Conservation (phyloP, 352 stramenopile species). For the Globisporangium spiculum region DNA sequence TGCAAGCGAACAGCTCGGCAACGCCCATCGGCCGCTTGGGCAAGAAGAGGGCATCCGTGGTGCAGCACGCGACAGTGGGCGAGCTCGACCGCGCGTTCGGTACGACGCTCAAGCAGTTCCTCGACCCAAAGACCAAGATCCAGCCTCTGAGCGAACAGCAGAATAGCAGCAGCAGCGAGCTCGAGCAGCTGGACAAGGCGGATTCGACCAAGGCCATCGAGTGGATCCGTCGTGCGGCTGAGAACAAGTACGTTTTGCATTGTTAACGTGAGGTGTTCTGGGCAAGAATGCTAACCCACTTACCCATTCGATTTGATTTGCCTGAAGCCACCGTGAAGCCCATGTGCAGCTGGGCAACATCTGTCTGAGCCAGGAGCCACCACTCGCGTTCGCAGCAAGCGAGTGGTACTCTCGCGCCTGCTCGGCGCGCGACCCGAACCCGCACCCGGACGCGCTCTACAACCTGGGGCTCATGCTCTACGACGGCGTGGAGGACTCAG, state of each 20-base stretch:
- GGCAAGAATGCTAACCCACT: neutral
- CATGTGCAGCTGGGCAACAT: conserved; percentile 81
- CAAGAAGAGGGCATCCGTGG: conserved; percentile 22
- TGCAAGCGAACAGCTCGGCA: conserved; percentile 37
- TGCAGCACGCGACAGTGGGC: conserved; percentile 41
- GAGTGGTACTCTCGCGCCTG: conserved; percentile 74
- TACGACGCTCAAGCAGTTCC: conserved; percentile 61
- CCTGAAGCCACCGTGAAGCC: conserved; percentile 57
- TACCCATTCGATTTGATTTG: neutral
- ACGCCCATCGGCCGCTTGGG: conserved; percentile 12
- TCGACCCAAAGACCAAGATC: conserved; percentile 58
- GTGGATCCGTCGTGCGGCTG: conserved; percentile 76
- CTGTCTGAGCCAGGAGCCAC: conserved; percentile 73
- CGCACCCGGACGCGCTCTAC: conserved; percentile 79
- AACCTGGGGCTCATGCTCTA: conserved; percentile 82
- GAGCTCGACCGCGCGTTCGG: conserved; percentile 73
- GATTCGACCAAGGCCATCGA: conserved; percentile 72
- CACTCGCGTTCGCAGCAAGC: conserved; percentile 61
- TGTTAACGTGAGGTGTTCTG: neutral
- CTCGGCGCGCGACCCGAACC: conserved; percentile 38
- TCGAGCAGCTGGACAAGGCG: conserved; percentile 23
- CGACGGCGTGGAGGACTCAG: conserved; percentile 66
- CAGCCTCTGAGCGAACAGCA: conserved; percentile 35
- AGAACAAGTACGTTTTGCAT: conserved; percentile 35
- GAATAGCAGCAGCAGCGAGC: conserved; percentile 22